Evolutionary conservation across 495 filamentous ascomycete genomes (phyloP).

Genomic region (Polyplosphaeria fusca): DNA sequence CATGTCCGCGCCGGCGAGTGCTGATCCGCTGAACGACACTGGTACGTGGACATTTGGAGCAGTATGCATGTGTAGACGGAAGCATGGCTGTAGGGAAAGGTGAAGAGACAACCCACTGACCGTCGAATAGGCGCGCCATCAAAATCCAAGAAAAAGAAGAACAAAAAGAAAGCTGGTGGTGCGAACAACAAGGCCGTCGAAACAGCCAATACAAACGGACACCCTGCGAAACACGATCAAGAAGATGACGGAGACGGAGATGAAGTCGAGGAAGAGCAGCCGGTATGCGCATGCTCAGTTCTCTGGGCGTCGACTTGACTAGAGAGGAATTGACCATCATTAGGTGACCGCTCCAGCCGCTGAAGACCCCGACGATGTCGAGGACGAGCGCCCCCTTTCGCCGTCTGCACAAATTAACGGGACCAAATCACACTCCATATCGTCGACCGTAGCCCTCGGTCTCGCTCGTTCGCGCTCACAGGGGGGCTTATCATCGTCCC

Average conservation of each 20-base stretch:
- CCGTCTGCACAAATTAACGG: constrained; percentile 25
- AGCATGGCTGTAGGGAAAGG: not conserved
- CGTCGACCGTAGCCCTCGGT: constrained; percentile 28
- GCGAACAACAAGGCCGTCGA: constrained; percentile 17
- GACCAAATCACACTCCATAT: constrained; percentile 25
- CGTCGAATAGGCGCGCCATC: constrained; percentile 14
- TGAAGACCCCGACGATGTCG: constrained; percentile 25
- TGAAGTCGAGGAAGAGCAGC: constrained; percentile 33
- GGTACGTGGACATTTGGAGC: constrained; percentile 16
- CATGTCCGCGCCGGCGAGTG: constrained; percentile 12
- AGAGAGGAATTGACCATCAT: no score
- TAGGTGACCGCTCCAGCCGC: constrained; percentile 10
- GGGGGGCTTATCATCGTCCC: constrained; percentile 17
- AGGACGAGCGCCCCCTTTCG: constrained; percentile 13
- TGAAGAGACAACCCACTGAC: not conserved
- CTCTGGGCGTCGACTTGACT: no score
- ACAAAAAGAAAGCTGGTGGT: constrained; percentile 39
- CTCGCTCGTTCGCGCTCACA: constrained; percentile 28
- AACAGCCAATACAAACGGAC: constrained; percentile 24
- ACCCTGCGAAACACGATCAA: constrained; percentile 16
- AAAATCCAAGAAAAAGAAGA: constrained; percentile 42
- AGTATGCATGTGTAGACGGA: not conserved
- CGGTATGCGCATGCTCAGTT: no score
- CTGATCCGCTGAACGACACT: constrained; percentile 16
- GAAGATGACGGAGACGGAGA: constrained; percentile 38